Conservation (phyloP, 225 moss, liverwort and hornwort species). For the Neckera pumila region DNA sequence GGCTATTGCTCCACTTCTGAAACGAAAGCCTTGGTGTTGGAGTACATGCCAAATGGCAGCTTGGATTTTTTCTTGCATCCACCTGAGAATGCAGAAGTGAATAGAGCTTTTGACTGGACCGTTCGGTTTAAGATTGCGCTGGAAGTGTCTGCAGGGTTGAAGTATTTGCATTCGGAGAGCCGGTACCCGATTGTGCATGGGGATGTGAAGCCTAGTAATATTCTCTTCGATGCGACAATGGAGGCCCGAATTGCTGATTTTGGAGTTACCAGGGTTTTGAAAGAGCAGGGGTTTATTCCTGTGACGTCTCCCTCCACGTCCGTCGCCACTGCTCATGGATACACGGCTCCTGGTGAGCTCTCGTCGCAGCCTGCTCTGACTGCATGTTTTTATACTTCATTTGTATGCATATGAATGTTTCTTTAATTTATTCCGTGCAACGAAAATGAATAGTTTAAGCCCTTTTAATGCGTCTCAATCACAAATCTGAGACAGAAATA, state of each 20-base stretch:
- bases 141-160: conserved; percentile 24
- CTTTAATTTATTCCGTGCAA: neutral
- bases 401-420: neutral
- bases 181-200: conserved; percentile 29
- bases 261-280: conserved; percentile 18
- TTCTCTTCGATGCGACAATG: conserved; percentile 33
- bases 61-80: conserved; percentile 16
- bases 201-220: conserved; percentile 32
- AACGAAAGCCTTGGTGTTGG: conserved; percentile 23
- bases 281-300: conserved; percentile 14
- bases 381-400: too few relatives aligned
- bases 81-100: conserved; percentile 9
- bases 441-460: neutral
- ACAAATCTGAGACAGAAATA: neutral
- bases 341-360: conserved; percentile 20
- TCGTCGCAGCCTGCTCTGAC: neutral
- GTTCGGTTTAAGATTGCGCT: conserved; percentile 19
- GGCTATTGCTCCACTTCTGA: conserved; percentile 24
- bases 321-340: conserved; percentile 2
- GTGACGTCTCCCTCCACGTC: neutral
- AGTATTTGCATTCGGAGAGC: conserved; percentile 19
- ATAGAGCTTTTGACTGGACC: conserved; percentile 17
- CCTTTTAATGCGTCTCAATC: neutral
- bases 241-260: conserved; percentile 26
- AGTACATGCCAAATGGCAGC: conserved; percentile 44